Evolutionary conservation across 148 eudicot species (phyloP).

Genomic region (Chenopodium album): DNA sequence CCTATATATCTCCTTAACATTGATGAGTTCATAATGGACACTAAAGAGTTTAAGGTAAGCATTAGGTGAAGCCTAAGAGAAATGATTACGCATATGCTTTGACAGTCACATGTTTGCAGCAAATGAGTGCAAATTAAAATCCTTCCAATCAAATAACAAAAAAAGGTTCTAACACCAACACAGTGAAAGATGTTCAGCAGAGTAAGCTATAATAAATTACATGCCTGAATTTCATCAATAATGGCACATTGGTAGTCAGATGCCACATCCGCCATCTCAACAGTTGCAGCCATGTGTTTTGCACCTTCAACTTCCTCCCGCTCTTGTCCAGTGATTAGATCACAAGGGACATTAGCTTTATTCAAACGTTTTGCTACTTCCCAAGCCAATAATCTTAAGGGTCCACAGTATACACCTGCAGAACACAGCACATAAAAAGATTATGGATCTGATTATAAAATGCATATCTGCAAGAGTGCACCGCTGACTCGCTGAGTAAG

Average conservation of each 20-base stretch:
- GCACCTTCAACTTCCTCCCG: slow-evolving; percentile 85
- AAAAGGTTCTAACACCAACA: neutral
- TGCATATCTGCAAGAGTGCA: neutral
- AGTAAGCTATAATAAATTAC: slow-evolving; percentile 17
- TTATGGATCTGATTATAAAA: slow-evolving; percentile 1
- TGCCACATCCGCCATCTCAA: slow-evolving; percentile 92
- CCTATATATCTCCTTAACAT: too few relatives aligned
- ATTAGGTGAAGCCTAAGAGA: neutral
- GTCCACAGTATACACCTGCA: slow-evolving; percentile 94
- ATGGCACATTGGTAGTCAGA: slow-evolving; percentile 77
- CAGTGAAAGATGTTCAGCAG: neutral
- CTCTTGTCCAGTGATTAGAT: slow-evolving; percentile 94
- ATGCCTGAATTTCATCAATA: slow-evolving; percentile 95
- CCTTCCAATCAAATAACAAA: neutral
- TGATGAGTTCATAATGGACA: neutral
- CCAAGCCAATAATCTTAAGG: slow-evolving; percentile 95
- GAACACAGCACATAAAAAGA: slow-evolving; percentile 15
- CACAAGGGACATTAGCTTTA: slow-evolving; percentile 85
- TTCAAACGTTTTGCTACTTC: slow-evolving; percentile 94
- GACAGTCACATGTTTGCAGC: neutral
- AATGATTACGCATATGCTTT: neutral
- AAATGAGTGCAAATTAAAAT: neutral
- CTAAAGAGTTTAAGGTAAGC: neutral
- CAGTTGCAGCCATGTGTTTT: slow-evolving; percentile 84
- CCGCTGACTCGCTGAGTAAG: neutral